Percentiles rank a stretch among this genome's conserved stretches.
Conservation (phyloP, 176 grass and related monocot genomes). For the Tuctoria greenei region DNA sequence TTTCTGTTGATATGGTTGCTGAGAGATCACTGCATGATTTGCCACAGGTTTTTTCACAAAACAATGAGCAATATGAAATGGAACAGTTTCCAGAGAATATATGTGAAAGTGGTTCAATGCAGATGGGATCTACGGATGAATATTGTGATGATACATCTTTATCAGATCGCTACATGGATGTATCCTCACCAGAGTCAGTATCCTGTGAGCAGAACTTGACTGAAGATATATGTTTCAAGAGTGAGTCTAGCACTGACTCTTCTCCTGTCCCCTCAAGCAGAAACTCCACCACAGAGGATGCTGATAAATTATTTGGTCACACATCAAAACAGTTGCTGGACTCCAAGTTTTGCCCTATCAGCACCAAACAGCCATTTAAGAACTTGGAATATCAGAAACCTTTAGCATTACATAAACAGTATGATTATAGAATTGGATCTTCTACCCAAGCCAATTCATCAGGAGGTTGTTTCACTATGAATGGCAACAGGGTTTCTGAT, state of each 20-base stretch:
- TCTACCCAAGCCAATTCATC: slow-evolving; percentile 34
- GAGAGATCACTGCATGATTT: slow-evolving; percentile 37
- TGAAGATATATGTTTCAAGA: slow-evolving; percentile 58
- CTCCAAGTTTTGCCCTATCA: slow-evolving; percentile 32
- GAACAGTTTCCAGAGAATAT: slow-evolving; percentile 43
- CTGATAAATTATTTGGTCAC: slow-evolving; percentile 50
- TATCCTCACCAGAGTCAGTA: slow-evolving; percentile 36
- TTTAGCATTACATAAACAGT: slow-evolving; percentile 38
- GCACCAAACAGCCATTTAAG: slow-evolving; percentile 39
- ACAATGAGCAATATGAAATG: slow-evolving; percentile 44
- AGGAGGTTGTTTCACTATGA: slow-evolving; percentile 41
- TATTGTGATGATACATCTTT: slow-evolving; percentile 60
- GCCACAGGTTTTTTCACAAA: slow-evolving; percentile 27
- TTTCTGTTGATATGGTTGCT: slow-evolving; percentile 35
- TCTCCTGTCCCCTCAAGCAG: slow-evolving; percentile 78
- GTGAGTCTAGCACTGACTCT: slow-evolving; percentile 93
- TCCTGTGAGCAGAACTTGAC: slow-evolving; percentile 49
- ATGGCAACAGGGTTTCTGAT: slow-evolving; percentile 57
- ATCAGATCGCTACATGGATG: slow-evolving; percentile 48
- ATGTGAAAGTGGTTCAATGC: slow-evolving; percentile 49
- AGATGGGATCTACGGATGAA: slow-evolving; percentile 42
- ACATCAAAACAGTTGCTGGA: slow-evolving; percentile 49
- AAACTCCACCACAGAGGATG: slow-evolving; percentile 71
- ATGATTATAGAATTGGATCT: slow-evolving; percentile 38
- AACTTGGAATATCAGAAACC: slow-evolving; percentile 36